A percentile compares a stretch with the other conserved stretches of the same genome.
Conservation (phyloP, 148 eudicot genomes). For the Simmondsia chinensis region DNA sequence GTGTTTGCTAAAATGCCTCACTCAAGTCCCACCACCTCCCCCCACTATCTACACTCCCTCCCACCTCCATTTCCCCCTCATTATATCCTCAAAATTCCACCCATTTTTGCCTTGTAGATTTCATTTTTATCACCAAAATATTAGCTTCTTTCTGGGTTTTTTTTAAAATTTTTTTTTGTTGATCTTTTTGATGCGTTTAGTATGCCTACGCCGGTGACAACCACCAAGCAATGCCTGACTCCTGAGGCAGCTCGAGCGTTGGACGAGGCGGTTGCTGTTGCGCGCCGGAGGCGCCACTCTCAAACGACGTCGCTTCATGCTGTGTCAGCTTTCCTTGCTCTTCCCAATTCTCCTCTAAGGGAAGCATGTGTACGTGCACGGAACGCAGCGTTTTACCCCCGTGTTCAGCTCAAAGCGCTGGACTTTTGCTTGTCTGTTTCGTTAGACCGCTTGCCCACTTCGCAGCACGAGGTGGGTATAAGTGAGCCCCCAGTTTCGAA, state of each 20-base stretch:
- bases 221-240: slow-evolving; percentile 79
- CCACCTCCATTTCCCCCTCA: slow-evolving; percentile 13
- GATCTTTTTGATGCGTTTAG: slow-evolving; percentile 3
- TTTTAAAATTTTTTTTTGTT: neutral
- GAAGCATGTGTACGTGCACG: slow-evolving; percentile 65
- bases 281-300: slow-evolving; percentile 59
- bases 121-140: slow-evolving; percentile 1
- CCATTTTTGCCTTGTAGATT: neutral
- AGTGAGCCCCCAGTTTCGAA: slow-evolving; percentile 70
- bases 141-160: neutral
- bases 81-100: slow-evolving; percentile 4
- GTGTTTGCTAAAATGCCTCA: slow-evolving; percentile 36
- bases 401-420: slow-evolving; percentile 58
- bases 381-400: slow-evolving; percentile 40
- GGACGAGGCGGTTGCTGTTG: slow-evolving; percentile 64
- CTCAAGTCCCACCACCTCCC: slow-evolving; percentile 9
- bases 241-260: slow-evolving; percentile 48
- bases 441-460: slow-evolving; percentile 45
- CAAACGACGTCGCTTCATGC: slow-evolving; percentile 84
- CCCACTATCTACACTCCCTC: slow-evolving; percentile 10
- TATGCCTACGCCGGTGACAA: slow-evolving; percentile 85
- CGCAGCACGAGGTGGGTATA: slow-evolving; percentile 20
- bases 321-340: slow-evolving; percentile 52
- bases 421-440: slow-evolving; percentile 60
- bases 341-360: slow-evolving; percentile 47